These are phyloP conservation scores for Tetraselmis striata DNA, from an alignment of 139 green algal species.

Conservation along the genomic window DNA sequence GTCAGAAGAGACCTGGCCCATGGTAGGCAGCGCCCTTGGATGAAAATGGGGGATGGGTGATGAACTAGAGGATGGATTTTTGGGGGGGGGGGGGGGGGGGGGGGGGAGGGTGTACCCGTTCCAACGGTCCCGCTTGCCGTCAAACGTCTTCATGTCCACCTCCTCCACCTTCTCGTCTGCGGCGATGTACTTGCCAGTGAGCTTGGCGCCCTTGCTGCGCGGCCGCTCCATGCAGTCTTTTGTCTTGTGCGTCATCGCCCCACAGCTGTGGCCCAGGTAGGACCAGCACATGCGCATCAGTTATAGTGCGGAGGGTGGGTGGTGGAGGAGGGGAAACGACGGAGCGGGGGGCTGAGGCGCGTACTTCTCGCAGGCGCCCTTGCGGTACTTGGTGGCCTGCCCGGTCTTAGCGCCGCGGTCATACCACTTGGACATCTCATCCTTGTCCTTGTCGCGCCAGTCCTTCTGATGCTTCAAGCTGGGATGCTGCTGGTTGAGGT, in stretches of 20 bases:
- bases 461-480: slow-evolving; percentile 97
- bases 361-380: slow-evolving; percentile 96
- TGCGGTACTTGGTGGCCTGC: slow-evolving; percentile 91
- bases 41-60: too few relatives aligned
- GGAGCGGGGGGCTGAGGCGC: too few relatives aligned
- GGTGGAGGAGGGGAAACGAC: too few relatives aligned
- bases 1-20: too few relatives aligned
- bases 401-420: slow-evolving; percentile 86
- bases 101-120: slow-evolving; percentile 62
- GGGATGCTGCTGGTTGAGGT: slow-evolving; percentile 80
- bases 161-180: slow-evolving; percentile 91
- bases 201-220: slow-evolving; percentile 74
- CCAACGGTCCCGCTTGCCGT: slow-evolving; percentile 90
- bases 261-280: slow-evolving; percentile 68
- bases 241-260: slow-evolving; percentile 89
- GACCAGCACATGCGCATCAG: not conserved
- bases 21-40: too few relatives aligned
- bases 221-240: slow-evolving; percentile 95
- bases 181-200: slow-evolving; percentile 88
- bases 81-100: too few relatives aligned
- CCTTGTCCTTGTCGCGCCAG: slow-evolving; percentile 69
- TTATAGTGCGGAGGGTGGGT: not conserved
- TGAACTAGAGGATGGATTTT: too few relatives aligned
- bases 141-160: slow-evolving; percentile 69
- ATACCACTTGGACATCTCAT: slow-evolving; percentile 71